Evolutionary conservation across 1,284 basidiomycete genomes (phyloP).

Genomic region (Sporisorium graminicola): DNA sequence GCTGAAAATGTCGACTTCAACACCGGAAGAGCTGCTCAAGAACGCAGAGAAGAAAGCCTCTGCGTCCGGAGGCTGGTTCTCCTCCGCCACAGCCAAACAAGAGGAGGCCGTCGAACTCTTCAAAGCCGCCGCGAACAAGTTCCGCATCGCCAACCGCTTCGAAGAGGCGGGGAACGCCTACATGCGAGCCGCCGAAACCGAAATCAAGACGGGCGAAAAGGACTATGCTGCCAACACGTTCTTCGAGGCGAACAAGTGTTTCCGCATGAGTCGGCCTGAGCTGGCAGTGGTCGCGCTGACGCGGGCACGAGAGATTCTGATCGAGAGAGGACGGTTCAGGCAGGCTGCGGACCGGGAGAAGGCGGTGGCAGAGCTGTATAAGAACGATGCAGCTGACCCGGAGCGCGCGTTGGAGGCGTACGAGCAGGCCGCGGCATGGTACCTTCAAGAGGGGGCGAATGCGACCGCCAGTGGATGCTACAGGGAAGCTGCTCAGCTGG

Average conservation of each 20-base stretch:
- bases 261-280: conserved; percentile 65
- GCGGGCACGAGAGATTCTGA: conserved; percentile 85
- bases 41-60: conserved; percentile 92
- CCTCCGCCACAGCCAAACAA: conserved; percentile 55
- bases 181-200: conserved; percentile 66
- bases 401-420: conserved; percentile 88
- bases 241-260: conserved; percentile 68
- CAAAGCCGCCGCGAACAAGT: conserved; percentile 92
- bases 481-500: conserved; percentile 95
- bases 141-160: conserved; percentile 93
- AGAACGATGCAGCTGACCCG: conserved; percentile 80
- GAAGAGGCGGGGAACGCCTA: conserved; percentile 83
- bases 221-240: conserved; percentile 69
- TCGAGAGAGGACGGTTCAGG: conserved; percentile 87
- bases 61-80: conserved; percentile 77
- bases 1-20: conserved; percentile 57
- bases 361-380: conserved; percentile 87
- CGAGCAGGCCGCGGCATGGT: conserved; percentile 95
- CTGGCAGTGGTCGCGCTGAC: conserved; percentile 89
- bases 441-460: conserved; percentile 92
- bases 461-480: conserved; percentile 95
- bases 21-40: conserved; percentile 75
- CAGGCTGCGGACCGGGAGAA: conserved; percentile 97
- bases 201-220: conserved; percentile 64
- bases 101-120: conserved; percentile 94